Conservation (phyloP, 2,329 filamentous ascomycete species). For the Claviceps lovelessii region DNA sequence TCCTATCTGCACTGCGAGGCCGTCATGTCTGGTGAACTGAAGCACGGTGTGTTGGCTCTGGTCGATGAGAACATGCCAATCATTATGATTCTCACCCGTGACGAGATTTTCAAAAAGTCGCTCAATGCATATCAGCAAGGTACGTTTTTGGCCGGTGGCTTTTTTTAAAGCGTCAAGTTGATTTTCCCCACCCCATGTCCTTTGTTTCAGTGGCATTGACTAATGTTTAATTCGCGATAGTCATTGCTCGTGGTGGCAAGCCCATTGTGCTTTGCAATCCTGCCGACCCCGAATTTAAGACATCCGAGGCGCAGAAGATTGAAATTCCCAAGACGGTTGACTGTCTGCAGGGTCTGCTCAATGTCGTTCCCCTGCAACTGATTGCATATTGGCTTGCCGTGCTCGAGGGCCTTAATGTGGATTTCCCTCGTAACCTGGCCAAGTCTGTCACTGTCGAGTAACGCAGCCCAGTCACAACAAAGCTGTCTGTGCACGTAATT, state of each 20-base stretch:
- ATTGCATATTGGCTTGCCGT: constrained; percentile 99
- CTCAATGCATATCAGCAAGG: constrained; percentile 97
- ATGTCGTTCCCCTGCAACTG: constrained; percentile 92
- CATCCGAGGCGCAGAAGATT: constrained; percentile 86
- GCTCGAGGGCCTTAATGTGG: constrained; percentile 88
- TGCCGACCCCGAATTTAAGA: constrained; percentile 73
- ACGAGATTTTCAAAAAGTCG: constrained; percentile 96
- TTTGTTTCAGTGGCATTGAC: not conserved
- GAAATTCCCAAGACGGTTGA: constrained; percentile 95
- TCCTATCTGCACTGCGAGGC: constrained; percentile 99
- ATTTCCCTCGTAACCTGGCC: constrained; percentile 96
- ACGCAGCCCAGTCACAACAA: constrained; percentile 13
- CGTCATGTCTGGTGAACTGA: constrained; percentile 98
- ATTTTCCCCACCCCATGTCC: not conserved
- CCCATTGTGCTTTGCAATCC: constrained; percentile 98
- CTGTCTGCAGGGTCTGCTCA: constrained; percentile 87
- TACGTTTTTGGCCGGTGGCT: constrained; percentile 25
- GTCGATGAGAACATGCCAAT: constrained; percentile 98
- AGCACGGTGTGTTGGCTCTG: constrained; percentile 93
- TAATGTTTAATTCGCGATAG: constrained; percentile 29
- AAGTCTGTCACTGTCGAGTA: constrained; percentile 99
- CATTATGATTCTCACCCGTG: constrained; percentile 97
- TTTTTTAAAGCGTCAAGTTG: too few relatives aligned
- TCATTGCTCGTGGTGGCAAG: constrained; percentile 88
- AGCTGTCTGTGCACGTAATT: not conserved